Percentiles rank a stretch among this genome's conserved stretches.
These are phyloP conservation scores for Penicillium argentinense DNA, from an alignment of 495 filamentous ascomycete species.

Conservation along the genomic window DNA sequence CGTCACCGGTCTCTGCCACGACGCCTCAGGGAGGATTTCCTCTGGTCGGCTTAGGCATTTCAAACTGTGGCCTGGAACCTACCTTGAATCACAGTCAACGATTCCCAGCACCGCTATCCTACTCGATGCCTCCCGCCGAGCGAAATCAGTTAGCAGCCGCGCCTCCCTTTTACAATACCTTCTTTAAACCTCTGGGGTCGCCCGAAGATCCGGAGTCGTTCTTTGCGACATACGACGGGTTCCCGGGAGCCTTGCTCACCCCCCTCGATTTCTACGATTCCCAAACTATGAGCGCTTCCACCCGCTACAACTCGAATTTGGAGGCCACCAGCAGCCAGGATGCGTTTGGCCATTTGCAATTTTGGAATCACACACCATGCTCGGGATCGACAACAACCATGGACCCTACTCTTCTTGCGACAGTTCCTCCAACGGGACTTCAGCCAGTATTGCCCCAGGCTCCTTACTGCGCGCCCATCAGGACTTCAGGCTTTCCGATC, in stretches of 20 bases:
- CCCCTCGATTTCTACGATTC: conserved; percentile 27
- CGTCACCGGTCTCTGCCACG: conserved; percentile 18
- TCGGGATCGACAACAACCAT: conserved; percentile 16
- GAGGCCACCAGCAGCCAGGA: conserved; percentile 14
- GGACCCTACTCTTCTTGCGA: background rate
- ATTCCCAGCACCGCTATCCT: conserved; percentile 7
- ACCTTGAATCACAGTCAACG: conserved; percentile 11
- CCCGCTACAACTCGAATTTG: conserved; percentile 23
- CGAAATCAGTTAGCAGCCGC: conserved; percentile 20
- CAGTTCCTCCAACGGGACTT: conserved; percentile 7
- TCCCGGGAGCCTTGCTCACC: conserved; percentile 18
- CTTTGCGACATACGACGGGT: conserved; percentile 21
- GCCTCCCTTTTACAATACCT: conserved; percentile 13
- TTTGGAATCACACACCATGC: conserved; percentile 27
- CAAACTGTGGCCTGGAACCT: conserved; percentile 25
- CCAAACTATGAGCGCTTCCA: conserved; percentile 25
- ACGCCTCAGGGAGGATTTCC: conserved; percentile 15
- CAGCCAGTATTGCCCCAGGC: background rate
- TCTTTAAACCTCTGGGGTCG: conserved; percentile 19
- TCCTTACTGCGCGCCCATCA: background rate
- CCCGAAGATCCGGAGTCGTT: conserved; percentile 11
- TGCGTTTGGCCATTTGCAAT: conserved; percentile 7
- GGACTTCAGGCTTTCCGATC: background rate
- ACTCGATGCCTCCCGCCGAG: conserved; percentile 16
- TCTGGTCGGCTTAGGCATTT: conserved; percentile 34